Evolutionary conservation across 805 yeast species (phyloP).

Genomic region (Nakazawaea ambrosiae): DNA sequence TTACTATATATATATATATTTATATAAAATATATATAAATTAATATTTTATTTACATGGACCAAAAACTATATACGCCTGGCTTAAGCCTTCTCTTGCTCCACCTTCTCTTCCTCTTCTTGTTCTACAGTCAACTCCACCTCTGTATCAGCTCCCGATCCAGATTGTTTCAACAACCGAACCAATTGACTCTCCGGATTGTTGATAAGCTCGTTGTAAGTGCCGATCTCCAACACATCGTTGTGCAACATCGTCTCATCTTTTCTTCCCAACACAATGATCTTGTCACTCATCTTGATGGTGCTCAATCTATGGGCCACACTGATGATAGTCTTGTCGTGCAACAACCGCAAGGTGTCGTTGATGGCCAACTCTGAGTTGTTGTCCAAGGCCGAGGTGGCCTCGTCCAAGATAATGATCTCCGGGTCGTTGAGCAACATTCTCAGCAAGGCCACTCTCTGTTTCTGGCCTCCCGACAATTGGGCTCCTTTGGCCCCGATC

Average conservation of each 20-base stretch:
- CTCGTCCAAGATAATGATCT: slow-evolving; percentile 81
- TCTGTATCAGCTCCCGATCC: slow-evolving; percentile 11
- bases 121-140: slow-evolving; percentile 8
- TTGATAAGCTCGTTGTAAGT: slow-evolving; percentile 43
- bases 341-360: slow-evolving; percentile 57
- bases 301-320: slow-evolving; percentile 86
- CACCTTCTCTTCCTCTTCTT: slow-evolving; percentile 1
- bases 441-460: slow-evolving; percentile 91
- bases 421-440: slow-evolving; percentile 72
- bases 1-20: no score
- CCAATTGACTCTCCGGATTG: slow-evolving; percentile 37
- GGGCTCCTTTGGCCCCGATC: slow-evolving; percentile 84
- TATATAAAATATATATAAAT: neutral
- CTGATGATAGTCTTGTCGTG: slow-evolving; percentile 67
- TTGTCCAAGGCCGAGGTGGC: slow-evolving; percentile 94
- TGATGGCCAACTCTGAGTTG: slow-evolving; percentile 79
- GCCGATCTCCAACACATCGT: slow-evolving; percentile 71
- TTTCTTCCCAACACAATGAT: slow-evolving; percentile 66
- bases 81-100: neutral
- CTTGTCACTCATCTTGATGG: slow-evolving; percentile 76
- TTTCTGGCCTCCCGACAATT: slow-evolving; percentile 91
- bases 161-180: slow-evolving; percentile 30
- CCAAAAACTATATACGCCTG: neutral
- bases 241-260: slow-evolving; percentile 25
- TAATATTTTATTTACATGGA: no score